Percentiles rank a stretch among this genome's conserved stretches.
Evolutionary conservation across 805 yeast species (phyloP).

Genomic region (Nakazawaea wyomingensis): DNA sequence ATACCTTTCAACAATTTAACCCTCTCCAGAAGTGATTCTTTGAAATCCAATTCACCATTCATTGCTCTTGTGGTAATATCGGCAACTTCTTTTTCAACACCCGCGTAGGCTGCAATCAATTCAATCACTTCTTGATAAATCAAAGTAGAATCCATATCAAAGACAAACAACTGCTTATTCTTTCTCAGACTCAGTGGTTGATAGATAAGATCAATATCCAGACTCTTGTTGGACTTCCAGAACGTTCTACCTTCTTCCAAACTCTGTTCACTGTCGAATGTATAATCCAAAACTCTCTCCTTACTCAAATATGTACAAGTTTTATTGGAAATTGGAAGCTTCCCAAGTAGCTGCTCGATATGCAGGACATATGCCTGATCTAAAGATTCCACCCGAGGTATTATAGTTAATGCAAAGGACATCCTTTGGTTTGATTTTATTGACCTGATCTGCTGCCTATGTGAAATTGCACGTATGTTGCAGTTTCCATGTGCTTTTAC

Average conservation of each 20-base stretch:
- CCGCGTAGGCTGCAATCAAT: conserved; percentile 89
- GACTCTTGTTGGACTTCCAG: conserved; percentile 21
- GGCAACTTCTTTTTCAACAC: conserved; percentile 81
- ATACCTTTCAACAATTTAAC: conserved; percentile 82
- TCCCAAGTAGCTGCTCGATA: conserved; percentile 22
- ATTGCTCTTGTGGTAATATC: conserved; percentile 89
- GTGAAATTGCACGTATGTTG: too few relatives aligned
- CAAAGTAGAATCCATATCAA: conserved; percentile 97
- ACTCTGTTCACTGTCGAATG: conserved; percentile 19
- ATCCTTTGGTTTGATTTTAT: too few relatives aligned
- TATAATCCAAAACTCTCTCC: conserved; percentile 35
- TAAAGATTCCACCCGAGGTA: conserved; percentile 20
- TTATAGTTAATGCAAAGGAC: conserved; percentile 23
- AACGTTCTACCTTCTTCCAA: conserved; percentile 7
- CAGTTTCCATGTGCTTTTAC: not conserved
- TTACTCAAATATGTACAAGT: conserved; percentile 25
- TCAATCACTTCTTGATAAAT: conserved; percentile 97
- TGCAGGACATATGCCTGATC: conserved; percentile 18
- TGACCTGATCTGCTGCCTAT: too few relatives aligned
- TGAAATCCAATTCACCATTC: conserved; percentile 95
- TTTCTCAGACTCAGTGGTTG: conserved; percentile 33
- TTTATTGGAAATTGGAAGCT: conserved; percentile 26
- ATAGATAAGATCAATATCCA: conserved; percentile 36
- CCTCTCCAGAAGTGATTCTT: conserved; percentile 69
- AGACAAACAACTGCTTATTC: conserved; percentile 61